These are phyloP conservation scores for Cynanchum wilfordii DNA, from an alignment of 257 asterid species.

Conservation along the genomic window DNA sequence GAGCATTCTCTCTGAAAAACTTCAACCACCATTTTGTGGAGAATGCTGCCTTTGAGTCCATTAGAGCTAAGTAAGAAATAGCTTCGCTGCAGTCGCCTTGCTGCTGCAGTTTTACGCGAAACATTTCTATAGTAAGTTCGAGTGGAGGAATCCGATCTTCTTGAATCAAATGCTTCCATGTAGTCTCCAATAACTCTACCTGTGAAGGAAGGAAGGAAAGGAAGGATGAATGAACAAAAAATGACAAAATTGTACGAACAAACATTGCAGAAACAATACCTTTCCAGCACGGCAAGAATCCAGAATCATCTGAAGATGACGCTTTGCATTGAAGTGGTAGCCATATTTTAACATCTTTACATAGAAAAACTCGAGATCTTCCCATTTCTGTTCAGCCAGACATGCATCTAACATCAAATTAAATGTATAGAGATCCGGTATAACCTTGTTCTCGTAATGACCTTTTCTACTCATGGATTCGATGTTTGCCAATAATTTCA, in stretches of 20 bases:
- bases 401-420: slow-evolving; percentile 83
- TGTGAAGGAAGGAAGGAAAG: slow-evolving; percentile 21
- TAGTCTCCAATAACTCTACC: slow-evolving; percentile 55
- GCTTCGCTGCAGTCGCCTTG: slow-evolving; percentile 47
- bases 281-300: slow-evolving; percentile 71
- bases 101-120: slow-evolving; percentile 51
- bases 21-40: slow-evolving; percentile 68
- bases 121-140: slow-evolving; percentile 51
- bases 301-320: slow-evolving; percentile 64
- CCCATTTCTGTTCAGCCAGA: slow-evolving; percentile 61
- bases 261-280: slow-evolving; percentile 36
- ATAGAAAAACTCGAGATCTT: slow-evolving; percentile 66
- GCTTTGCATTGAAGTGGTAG: slow-evolving; percentile 70
- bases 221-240: not conserved
- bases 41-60: slow-evolving; percentile 43
- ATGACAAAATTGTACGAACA: not conserved
- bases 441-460: slow-evolving; percentile 43
- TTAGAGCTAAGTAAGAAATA: slow-evolving; percentile 35
- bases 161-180: slow-evolving; percentile 65
- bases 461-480: slow-evolving; percentile 30
- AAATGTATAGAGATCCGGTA: slow-evolving; percentile 77
- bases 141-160: slow-evolving; percentile 53
- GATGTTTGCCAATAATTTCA: slow-evolving; percentile 47
- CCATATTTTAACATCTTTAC: slow-evolving; percentile 65
- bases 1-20: slow-evolving; percentile 40